phyloP scores from a whole-genome alignment of 805 yeast species.

The Cyberlindnera mississippiensis region DNA sequence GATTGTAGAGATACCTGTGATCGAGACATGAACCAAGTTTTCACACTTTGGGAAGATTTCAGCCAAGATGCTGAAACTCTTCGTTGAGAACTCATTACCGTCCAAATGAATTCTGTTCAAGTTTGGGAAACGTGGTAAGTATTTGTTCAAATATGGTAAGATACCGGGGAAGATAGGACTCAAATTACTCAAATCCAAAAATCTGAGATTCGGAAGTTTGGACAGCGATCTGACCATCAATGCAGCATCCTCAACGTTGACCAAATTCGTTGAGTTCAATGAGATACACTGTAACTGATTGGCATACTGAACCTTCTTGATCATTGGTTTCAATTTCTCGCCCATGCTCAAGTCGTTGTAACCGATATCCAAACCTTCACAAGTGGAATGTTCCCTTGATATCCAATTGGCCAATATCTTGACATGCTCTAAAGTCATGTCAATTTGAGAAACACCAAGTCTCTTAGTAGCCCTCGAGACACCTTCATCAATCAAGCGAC shows the following conservation, averaged over 20 bases:
- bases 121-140: slow-evolving; percentile 63
- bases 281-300: slow-evolving; percentile 46
- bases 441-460: slow-evolving; percentile 76
- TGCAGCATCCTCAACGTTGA: slow-evolving; percentile 48
- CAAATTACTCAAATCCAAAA: slow-evolving; percentile 73
- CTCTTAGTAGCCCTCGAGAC: slow-evolving; percentile 49
- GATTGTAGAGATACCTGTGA: slow-evolving; percentile 56
- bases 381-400: slow-evolving; percentile 33
- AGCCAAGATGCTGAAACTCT: slow-evolving; percentile 55
- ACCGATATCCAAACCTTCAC: slow-evolving; percentile 77
- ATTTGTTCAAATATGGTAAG: slow-evolving; percentile 51
- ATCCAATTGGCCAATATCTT: slow-evolving; percentile 58
- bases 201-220: slow-evolving; percentile 54
- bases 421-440: slow-evolving; percentile 56
- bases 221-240: slow-evolving; percentile 47
- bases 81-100: slow-evolving; percentile 53
- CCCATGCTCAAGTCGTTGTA: slow-evolving; percentile 59
- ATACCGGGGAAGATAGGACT: slow-evolving; percentile 62
- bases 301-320: slow-evolving; percentile 18
- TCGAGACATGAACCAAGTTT: slow-evolving; percentile 61
- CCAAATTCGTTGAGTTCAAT: slow-evolving; percentile 57
- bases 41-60: slow-evolving; percentile 68
- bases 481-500: slow-evolving; percentile 52
- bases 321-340: slow-evolving; percentile 28
- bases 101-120: slow-evolving; percentile 71